phyloP scores from a whole-genome alignment of 805 yeast species.

The Yamadazyma sp. region DNA sequence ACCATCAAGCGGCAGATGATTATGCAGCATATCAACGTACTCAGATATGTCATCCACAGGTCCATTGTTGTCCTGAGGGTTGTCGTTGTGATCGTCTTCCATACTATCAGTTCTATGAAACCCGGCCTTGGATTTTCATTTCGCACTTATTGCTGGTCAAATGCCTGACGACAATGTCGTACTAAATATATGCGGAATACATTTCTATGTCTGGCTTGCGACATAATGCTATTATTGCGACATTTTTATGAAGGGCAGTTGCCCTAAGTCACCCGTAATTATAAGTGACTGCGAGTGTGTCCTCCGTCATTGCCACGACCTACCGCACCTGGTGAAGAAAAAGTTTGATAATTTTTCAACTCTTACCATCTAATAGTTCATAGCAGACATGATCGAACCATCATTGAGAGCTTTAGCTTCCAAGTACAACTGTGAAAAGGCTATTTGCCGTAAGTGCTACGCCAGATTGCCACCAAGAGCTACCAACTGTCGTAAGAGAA shows the following conservation, averaged over 20 bases:
- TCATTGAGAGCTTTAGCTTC: conserved; percentile 98
- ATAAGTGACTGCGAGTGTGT: conserved; percentile 4
- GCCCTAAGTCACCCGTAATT: background rate
- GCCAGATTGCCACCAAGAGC: conserved; percentile 99
- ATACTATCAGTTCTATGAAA: too few relatives aligned
- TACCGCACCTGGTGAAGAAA: conserved; percentile 4
- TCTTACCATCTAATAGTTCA: conserved; percentile 9
- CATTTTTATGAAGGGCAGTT: too few relatives aligned
- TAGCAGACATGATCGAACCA: conserved; percentile 84
- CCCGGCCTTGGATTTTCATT: too few relatives aligned
- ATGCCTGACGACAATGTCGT: too few relatives aligned
- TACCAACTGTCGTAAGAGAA: conserved; percentile 99
- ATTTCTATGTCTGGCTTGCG: too few relatives aligned
- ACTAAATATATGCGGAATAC: too few relatives aligned
- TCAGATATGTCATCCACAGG: background rate
- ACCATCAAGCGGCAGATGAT: too few relatives aligned
- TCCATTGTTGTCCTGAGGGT: background rate
- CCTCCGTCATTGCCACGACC: background rate
- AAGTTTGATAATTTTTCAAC: conserved; percentile 5
- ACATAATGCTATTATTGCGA: too few relatives aligned
- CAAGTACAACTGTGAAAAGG: conserved; percentile 99
- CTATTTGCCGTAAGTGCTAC: conserved; percentile 99
- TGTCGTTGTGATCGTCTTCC: too few relatives aligned
- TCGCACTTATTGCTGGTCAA: too few relatives aligned
- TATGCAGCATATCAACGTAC: background rate